These are phyloP conservation scores for Rhizopogon vesiculosus DNA, from an alignment of 768 basidiomycete species.

Conservation along the genomic window DNA sequence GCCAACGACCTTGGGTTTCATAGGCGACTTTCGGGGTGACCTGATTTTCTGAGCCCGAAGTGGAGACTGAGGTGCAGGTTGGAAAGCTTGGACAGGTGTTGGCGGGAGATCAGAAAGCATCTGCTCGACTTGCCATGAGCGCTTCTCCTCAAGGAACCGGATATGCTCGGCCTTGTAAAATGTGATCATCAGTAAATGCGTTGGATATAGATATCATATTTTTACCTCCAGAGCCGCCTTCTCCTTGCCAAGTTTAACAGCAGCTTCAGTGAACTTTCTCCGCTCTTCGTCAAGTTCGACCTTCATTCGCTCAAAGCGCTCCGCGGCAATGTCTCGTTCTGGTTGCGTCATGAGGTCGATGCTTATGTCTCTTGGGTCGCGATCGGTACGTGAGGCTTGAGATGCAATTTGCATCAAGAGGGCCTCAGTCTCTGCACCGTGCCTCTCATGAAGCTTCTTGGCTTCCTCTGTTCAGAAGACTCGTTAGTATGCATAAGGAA, in stretches of 20 bases:
- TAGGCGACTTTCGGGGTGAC: slow-evolving; percentile 40
- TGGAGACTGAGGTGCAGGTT: slow-evolving; percentile 20
- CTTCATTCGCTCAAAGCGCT: slow-evolving; percentile 47
- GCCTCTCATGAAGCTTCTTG: slow-evolving; percentile 39
- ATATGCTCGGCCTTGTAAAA: slow-evolving; percentile 51
- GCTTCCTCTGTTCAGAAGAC: slow-evolving; percentile 34
- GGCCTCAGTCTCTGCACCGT: slow-evolving; percentile 43
- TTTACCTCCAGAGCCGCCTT: slow-evolving; percentile 61
- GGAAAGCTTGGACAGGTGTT: slow-evolving; percentile 28
- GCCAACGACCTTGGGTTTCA: slow-evolving; percentile 41
- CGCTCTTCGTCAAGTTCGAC: slow-evolving; percentile 63
- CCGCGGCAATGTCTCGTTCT: slow-evolving; percentile 48
- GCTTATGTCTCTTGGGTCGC: slow-evolving; percentile 36
- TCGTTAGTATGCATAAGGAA: slow-evolving; percentile 6
- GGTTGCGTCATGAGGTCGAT: slow-evolving; percentile 52
- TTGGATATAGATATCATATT: slow-evolving; percentile 1
- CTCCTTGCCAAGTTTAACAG: slow-evolving; percentile 60
- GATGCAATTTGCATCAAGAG: slow-evolving; percentile 52
- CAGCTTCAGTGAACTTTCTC: slow-evolving; percentile 57
- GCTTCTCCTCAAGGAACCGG: slow-evolving; percentile 62
- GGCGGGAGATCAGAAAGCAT: slow-evolving; percentile 57
- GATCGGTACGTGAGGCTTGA: slow-evolving; percentile 23
- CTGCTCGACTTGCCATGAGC: slow-evolving; percentile 64
- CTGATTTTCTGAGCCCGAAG: slow-evolving; percentile 24
- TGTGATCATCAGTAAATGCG: slow-evolving; percentile 2